Base-by-base conservation (phyloP, 2,329 filamentous ascomycete species). In the Xylaria sp. region DNA sequence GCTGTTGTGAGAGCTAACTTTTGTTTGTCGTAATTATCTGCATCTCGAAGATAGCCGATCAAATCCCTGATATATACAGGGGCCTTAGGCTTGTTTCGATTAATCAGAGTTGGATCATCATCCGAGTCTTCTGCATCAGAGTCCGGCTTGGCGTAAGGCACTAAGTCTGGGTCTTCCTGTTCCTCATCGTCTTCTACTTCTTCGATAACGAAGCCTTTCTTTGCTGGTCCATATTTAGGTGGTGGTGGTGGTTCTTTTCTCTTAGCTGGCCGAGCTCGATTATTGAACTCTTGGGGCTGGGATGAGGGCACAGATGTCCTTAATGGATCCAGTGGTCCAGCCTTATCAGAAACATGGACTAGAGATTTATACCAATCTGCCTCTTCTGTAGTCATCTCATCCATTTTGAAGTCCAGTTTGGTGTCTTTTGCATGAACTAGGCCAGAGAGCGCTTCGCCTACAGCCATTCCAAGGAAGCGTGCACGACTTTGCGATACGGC, bases 1-100 rank as follows among this genome's bases (percentile, higher is more conserved):
- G 94, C 94, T 1, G 92, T 93, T 23, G 87, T 85, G 20, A 99
- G 83, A 2, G 91, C 94, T 10, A 98, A 83, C 67, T 91, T 90
- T 77, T 98, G 94, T 36, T 90, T 90, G 74, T 98, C 94, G 73
- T 94, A 93, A 72, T 91, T 92, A 55, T 98, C 94, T 0, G 88
- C 89, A 73, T 97, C 93, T 58, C 92, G 88, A 2, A 99, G 85
- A 76, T 91, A 94, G 8, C 85, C 79, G 64, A 98, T 90, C 12
- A 98, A 85, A 75, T 97, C 94, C 55, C 94, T 90, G 68, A 98
- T 91, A 76, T 98, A 98, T 0, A 99, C 94, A 0, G 96, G 96
- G 0, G 94, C 88, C 67, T 88, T 92, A 25, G 91, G 88, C 75
- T 96, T 98, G 79, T 96, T 90, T 15, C 94, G 88, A 66, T 92